Evolutionary conservation across 2,329 filamentous ascomycete genomes (phyloP), one percentile per base, ranked within the genome.

Genomic region (Furcasterigmium sp.): DNA sequence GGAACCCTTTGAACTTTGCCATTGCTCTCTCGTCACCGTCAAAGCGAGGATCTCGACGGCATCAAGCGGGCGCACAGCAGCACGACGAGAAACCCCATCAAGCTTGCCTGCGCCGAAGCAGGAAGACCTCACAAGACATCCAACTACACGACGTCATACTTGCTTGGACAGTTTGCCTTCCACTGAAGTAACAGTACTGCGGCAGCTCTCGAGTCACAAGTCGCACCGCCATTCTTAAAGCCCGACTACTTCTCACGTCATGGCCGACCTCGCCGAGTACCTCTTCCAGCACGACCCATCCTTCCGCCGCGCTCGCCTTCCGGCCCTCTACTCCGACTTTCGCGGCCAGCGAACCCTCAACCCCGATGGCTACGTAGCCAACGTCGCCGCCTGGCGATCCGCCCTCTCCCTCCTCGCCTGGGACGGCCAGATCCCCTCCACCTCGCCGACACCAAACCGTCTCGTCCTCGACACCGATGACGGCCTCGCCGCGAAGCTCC

Each of bases 271-370:
- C 44, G 72, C 88, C 37, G 73, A 80, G 41, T 91, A 78, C 56
- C 74, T 86, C 43, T 62, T 79, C 41, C 62, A 75, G 32, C 71
- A 81, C 51, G 79, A 84, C 58, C 67, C 74, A 37, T 76, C 79
- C 49, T 86, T 86, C 44, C 39, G 39, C 29, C 89, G 84, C 67
- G 78, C 83, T 50, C 86, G 90, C 39, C 75, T 95, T 11, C 83
- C 87, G 11, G 91, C 89, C 5, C 80, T 95, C 37, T 95, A 94
- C 67, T 91, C 89, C 38, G 90, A 95, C 61, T 95, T 95, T 58
- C 73, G 80, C 29, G 66, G 79, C 5, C 88, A 91, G 53, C 76
- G 76, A 54, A 79, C 76, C 30, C 79, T 86, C 18, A 95, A 95
- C 58, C 87, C 89, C 1, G 88, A 94, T 61, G 89, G 88, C 55